These are phyloP conservation scores for Microthlaspi erraticum DNA, from an alignment of 345 rosid genomes.

Conservation along the genomic window DNA sequence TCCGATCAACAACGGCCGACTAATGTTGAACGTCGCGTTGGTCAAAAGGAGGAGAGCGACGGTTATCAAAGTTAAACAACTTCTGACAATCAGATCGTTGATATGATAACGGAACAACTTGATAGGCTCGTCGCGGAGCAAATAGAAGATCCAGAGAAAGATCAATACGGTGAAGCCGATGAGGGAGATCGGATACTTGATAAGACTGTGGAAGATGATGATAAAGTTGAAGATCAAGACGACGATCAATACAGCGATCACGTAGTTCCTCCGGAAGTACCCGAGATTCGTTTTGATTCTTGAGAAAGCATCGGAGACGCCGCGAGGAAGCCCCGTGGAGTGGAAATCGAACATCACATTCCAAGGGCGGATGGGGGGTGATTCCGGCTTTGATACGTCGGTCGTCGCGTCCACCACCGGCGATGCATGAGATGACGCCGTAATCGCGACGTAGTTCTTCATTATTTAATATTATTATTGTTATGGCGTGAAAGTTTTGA, in stretches of 20 bases:
- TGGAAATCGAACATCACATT: conserved; percentile 56
- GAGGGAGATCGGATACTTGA: conserved; percentile 72
- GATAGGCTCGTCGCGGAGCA: conserved; percentile 71
- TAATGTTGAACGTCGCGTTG: conserved; percentile 53
- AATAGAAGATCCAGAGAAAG: conserved; percentile 70
- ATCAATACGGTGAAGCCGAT: conserved; percentile 64
- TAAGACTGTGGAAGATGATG: conserved; percentile 63
- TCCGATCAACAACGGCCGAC: conserved; percentile 57
- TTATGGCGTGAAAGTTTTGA: not conserved
- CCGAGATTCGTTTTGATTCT: conserved; percentile 51
- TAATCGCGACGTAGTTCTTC: conserved; percentile 56
- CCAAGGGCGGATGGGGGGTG: conserved; percentile 65
- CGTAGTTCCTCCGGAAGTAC: conserved; percentile 69
- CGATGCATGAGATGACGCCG: conserved; percentile 55
- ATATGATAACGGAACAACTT: conserved; percentile 53
- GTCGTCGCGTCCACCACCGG: conserved; percentile 50
- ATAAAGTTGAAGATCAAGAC: conserved; percentile 39
- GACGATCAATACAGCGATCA: conserved; percentile 49
- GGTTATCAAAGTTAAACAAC: conserved; percentile 53
- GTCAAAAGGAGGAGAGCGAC: conserved; percentile 62
- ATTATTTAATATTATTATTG: not conserved
- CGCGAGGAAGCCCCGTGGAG: conserved; percentile 48
- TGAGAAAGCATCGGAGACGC: conserved; percentile 42
- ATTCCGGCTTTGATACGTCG: conserved; percentile 56
- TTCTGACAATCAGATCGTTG: conserved; percentile 58